These are phyloP conservation scores for Carpinus viminea DNA, from an alignment of 306 rosid species.

Conservation along the genomic window DNA sequence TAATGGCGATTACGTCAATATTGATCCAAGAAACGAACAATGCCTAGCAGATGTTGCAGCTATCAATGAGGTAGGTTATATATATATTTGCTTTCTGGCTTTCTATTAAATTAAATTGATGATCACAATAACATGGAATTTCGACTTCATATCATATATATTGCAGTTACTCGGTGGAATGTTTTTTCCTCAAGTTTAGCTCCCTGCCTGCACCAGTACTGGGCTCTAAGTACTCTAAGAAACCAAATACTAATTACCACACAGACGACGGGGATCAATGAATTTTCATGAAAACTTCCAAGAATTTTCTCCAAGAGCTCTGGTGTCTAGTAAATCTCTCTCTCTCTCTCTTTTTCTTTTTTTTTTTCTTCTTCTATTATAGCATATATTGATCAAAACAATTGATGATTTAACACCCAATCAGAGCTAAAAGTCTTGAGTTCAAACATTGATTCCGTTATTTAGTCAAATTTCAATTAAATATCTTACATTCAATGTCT, in stretches of 20 bases:
- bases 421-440: too few species aligned
- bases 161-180: conserved; percentile 21
- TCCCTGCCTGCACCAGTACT: background rate
- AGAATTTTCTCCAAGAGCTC: background rate
- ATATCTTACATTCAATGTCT: background rate
- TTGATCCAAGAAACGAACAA: conserved; percentile 7
- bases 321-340: conserved; percentile 1
- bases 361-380: too few species aligned
- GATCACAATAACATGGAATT: too few species aligned
- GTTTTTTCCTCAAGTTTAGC: background rate
- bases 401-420: too few species aligned
- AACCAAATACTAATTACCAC: background rate
- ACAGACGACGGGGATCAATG: background rate
- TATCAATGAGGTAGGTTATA: too few species aligned
- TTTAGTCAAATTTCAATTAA: too few species aligned
- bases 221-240: background rate
- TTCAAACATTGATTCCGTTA: too few species aligned
- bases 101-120: too few species aligned
- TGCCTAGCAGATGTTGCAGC: conserved; percentile 20
- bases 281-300: conserved; percentile 3
- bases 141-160: too few species aligned
- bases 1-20: conserved; percentile 19
- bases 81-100: too few species aligned
- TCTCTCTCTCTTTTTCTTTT: background rate
- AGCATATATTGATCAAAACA: too few species aligned